Conservation (phyloP, 352 stramenopile genomes). For the Pythium aristosporum region DNA sequence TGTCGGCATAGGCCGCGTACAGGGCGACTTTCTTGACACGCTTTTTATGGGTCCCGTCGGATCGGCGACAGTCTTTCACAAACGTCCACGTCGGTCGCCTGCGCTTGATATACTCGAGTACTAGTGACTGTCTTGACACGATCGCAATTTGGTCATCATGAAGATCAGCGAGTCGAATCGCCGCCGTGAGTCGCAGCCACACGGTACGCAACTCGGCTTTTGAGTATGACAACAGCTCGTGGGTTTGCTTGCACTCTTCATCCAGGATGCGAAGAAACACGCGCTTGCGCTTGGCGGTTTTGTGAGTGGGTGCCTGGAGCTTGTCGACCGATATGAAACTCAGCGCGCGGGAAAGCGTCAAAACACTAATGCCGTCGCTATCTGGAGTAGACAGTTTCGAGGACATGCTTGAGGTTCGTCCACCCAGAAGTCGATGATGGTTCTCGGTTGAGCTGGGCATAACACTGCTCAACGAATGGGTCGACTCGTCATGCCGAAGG, state of each 20-base stretch:
- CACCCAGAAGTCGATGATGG: neutral
- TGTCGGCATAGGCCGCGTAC: constrained; percentile 31
- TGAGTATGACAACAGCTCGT: constrained; percentile 1
- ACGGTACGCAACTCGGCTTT: constrained; percentile 26
- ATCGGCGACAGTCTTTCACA: constrained; percentile 38
- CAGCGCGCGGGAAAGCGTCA: constrained; percentile 21
- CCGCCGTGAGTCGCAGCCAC: constrained; percentile 30
- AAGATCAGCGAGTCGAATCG: constrained; percentile 33
- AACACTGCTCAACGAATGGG: constrained; percentile 2
- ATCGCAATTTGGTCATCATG: constrained; percentile 27
- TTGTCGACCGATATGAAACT: neutral
- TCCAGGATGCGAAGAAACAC: constrained; percentile 20
- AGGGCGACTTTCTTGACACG: constrained; percentile 27
- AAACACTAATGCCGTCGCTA: neutral
- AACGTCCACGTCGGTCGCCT: constrained; percentile 35
- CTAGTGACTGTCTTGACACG: constrained; percentile 26
- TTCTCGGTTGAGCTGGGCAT: neutral
- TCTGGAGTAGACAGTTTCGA: neutral
- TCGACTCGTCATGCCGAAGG: constrained; percentile 8
- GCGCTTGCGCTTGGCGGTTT: neutral
- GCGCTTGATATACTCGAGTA: constrained; percentile 30
- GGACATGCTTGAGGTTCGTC: constrained; percentile 4
- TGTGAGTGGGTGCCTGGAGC: neutral
- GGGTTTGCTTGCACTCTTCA: constrained; percentile 26
- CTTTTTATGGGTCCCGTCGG: constrained; percentile 19